A percentile compares a stretch with the other conserved stretches of the same genome.
Evolutionary conservation across 176 grass and related monocot species (phyloP).

Genomic region (Avena atlantica): DNA sequence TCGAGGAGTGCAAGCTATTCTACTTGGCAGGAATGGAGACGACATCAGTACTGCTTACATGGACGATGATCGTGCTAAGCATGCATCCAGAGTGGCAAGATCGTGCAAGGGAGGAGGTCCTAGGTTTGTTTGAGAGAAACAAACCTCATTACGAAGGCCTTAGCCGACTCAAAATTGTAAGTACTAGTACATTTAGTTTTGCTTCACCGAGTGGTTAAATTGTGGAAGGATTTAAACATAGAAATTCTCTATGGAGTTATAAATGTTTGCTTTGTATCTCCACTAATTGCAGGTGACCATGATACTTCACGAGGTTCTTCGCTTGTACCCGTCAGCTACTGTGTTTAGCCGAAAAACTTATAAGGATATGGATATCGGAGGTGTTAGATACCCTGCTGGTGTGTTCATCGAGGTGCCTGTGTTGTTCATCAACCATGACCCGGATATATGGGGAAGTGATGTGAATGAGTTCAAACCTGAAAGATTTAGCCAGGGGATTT

Average conservation of each 20-base stretch:
- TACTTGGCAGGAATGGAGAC: slow-evolving; percentile 86
- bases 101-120: slow-evolving; percentile 66
- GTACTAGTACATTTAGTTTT: slow-evolving; percentile 10
- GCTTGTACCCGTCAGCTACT: slow-evolving; percentile 54
- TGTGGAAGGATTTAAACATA: not conserved
- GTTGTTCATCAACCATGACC: slow-evolving; percentile 60
- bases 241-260: not conserved
- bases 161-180: slow-evolving; percentile 59
- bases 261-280: not conserved
- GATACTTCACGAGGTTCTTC: slow-evolving; percentile 69
- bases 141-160: slow-evolving; percentile 62
- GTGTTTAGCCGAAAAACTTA: slow-evolving; percentile 29
- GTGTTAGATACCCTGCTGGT: slow-evolving; percentile 38
- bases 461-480: slow-evolving; percentile 65
- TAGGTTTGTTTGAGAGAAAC: slow-evolving; percentile 50
- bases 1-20: slow-evolving; percentile 81
- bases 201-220: not conserved
- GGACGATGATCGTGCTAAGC: slow-evolving; percentile 64
- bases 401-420: slow-evolving; percentile 37
- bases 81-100: slow-evolving; percentile 69
- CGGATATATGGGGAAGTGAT: slow-evolving; percentile 57
- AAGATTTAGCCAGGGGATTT: slow-evolving; percentile 56
- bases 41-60: slow-evolving; percentile 64
- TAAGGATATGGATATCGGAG: slow-evolving; percentile 53
- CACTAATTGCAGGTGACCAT: slow-evolving; percentile 54